A percentile compares a stretch with the other conserved stretches of the same genome.
Conservation (phyloP, 176 grass and related monocot species). For the Thalia dealbata region DNA sequence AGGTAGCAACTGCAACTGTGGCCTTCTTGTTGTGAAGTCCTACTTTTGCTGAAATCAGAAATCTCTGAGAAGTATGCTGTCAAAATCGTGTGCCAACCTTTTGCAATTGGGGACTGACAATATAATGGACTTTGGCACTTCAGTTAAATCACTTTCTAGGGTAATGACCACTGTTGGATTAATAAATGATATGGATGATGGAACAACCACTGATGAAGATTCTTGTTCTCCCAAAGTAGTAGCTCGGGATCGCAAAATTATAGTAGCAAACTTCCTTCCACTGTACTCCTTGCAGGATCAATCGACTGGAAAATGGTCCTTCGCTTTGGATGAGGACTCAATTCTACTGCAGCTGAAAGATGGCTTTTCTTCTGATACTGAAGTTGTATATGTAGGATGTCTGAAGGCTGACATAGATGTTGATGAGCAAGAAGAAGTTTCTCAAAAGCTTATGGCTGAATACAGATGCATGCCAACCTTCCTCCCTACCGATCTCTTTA, state of each 20-base stretch:
- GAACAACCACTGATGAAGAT: conserved; percentile 17
- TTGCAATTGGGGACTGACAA: conserved; percentile 14
- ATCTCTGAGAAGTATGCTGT: conserved; percentile 1
- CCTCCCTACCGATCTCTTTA: conserved; percentile 42
- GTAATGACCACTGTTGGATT: conserved; percentile 21
- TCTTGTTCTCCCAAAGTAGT: neutral
- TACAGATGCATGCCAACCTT: conserved; percentile 73
- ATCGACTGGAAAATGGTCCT: conserved; percentile 17
- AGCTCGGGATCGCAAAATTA: conserved; percentile 15
- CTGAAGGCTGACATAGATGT: conserved; percentile 71
- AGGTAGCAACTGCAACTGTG: too few species aligned
- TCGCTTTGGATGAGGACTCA: conserved; percentile 24
- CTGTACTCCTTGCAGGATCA: conserved; percentile 12
- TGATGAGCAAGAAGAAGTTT: conserved; percentile 55
- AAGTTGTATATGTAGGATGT: conserved; percentile 74
- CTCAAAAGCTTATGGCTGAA: conserved; percentile 50
- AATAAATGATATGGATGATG: conserved; percentile 3
- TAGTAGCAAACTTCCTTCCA: conserved; percentile 25
- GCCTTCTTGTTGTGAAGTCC: neutral
- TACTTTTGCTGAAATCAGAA: neutral
- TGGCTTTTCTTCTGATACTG: conserved; percentile 57
- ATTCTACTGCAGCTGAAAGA: conserved; percentile 77
- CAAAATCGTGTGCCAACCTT: conserved; percentile 20
- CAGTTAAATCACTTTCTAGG: conserved; percentile 16
- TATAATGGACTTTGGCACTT: conserved; percentile 4